Base-by-base conservation (phyloP, 768 basidiomycete species). In the Lactifluus volemus region DNA sequence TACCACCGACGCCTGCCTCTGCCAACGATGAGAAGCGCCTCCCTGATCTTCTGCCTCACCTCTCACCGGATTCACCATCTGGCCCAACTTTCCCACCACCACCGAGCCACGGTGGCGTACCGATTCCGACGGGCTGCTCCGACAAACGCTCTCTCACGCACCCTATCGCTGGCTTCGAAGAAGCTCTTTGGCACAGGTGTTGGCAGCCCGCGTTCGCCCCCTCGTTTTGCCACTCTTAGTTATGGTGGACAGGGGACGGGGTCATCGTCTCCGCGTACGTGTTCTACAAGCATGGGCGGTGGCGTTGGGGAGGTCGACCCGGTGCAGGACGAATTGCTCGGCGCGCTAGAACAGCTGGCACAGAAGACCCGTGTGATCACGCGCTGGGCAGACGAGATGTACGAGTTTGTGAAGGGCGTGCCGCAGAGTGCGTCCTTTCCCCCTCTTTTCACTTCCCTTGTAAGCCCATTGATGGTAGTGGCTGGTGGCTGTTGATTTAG, bases 341-440 rank as follows among this genome's bases (percentile, higher is more conserved):
- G 78, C 2, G 72, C 75, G 19, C 75, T 98, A 47, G 96, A 98
- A 70, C 89, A 95, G 64, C 76, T 95, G 4, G 96, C 95, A 38
- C 92, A 97, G 78, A 99, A 98, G 80, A 96, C 96, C 38, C 86
- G 90, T 62, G 93, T 95, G 55, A 75, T 98, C 60, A 89, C 89
- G 59, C 87, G 89, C 63, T 96, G 94, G 84, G 97, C 90, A 21
- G 96, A 98, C 65, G 89, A 93, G 78, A 87, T 97, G 82, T 89
- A 91, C 67, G 89, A 91, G 67, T 85, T 84, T 68, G 88, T 93
- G 30, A 92, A 92, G 71, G 87, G 84, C 15, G 77, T 89, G 39
- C 89, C 91, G 21, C 85, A 90, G 72, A 91, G 89, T 92, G 67
- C 44, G 89, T 79, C 59, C 29, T 58, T n/a, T n/a, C n/a, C n/a